Evolutionary conservation across 208 protist genomes (phyloP).

Genomic region (Porcisia deanei): DNA sequence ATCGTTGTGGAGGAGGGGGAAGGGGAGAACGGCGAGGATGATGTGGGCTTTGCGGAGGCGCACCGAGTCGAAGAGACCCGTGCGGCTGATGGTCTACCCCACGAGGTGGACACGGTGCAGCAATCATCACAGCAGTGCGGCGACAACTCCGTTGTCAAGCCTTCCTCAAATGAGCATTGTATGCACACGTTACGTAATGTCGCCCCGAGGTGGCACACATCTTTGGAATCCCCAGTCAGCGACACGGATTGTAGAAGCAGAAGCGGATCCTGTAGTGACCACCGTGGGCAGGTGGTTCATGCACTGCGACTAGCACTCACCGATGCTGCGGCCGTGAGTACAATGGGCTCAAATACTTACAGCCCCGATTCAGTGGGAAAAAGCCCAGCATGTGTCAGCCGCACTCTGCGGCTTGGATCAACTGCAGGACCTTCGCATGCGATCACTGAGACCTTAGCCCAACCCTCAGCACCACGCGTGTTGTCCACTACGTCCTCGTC

Average conservation of each 20-base stretch:
- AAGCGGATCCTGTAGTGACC: neutral
- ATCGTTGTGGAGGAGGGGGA: slow-evolving; percentile 35
- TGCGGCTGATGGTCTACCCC: neutral
- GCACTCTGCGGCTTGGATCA: slow-evolving; percentile 3
- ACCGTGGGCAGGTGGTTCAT: neutral
- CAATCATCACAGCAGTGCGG: neutral
- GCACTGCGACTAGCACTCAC: slow-evolving; percentile 4
- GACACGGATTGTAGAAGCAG: neutral
- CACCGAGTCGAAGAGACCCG: neutral
- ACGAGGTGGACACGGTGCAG: neutral
- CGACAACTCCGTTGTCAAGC: neutral
- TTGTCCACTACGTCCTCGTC: neutral
- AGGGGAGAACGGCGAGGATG: slow-evolving; percentile 1
- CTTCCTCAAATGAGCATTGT: neutral
- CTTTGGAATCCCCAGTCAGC: neutral
- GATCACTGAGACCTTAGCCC: neutral
- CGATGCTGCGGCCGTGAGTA: neutral
- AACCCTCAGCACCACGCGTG: neutral
- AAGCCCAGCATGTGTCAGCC: neutral
- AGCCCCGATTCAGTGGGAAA: neutral
- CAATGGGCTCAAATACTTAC: neutral
- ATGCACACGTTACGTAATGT: neutral
- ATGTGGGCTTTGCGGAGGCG: neutral
- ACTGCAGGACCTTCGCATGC: neutral
- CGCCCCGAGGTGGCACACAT: neutral